Evolutionary conservation across 2,329 filamentous ascomycete genomes (phyloP), one percentile per base, ranked within the genome.

Genomic region (Cercospora canescens): DNA sequence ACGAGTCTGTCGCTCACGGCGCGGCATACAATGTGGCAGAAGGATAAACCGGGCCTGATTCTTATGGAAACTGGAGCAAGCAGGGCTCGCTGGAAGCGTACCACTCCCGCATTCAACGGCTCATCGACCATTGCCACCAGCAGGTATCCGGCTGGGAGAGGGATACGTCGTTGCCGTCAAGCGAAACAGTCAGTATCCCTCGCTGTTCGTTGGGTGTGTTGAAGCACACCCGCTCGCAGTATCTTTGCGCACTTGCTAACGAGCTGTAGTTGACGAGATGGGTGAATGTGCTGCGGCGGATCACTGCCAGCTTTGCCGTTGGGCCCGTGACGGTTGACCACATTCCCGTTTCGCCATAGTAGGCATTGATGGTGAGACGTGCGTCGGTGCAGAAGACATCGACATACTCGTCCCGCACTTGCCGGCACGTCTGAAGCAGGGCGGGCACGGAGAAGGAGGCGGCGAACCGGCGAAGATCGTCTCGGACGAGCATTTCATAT

Each of bases 171-270:
- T 50, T 16, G 54, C 24, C 37, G 24, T 56, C 16, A 24, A 32
- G n/a, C 52, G 34, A 24, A 8, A 69, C 50, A 3, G 63, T 66
- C 34, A 70, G 39, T 45, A 67, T 63, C 5, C 67, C 62, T 34
- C 59, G 48, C 14, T 41, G 57, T 16, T 12, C 30, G 3, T 50
- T 50, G 21, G 48, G 48, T 11, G 18, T 56, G 32, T 41, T 54
- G 57, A 58, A 59, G 63, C 37, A 55, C 16, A 52, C 54, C 18
- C 61, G 56, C 55, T 69, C 66, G 37, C 63, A 66, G 41, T 63
- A 54, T 56, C 64, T 65, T 37, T 67, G 69, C 1, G 67, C 69
- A 57, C 64, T 65, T 26, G 67, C 67, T 37, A 66, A 65, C 57
- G 67, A 65, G 60, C 39, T 66, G 60, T 58, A 60, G 57, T 54